These are phyloP conservation scores for Ormosia semicastrata DNA, from an alignment of 306 rosid genomes.

Conservation along the genomic window DNA sequence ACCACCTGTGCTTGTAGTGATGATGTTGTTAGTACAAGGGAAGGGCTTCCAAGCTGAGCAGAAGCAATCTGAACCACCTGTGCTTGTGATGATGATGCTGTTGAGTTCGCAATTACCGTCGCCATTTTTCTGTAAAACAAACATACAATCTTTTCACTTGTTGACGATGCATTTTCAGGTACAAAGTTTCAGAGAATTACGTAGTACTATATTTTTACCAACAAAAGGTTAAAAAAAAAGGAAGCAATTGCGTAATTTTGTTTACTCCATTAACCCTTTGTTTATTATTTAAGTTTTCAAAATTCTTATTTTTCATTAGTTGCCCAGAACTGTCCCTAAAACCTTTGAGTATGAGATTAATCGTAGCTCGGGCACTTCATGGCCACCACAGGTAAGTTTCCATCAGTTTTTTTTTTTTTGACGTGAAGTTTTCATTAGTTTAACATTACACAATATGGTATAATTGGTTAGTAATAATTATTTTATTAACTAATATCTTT, in stretches of 20 bases:
- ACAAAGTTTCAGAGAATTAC: neutral
- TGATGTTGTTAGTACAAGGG: neutral
- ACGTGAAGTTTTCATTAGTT: neutral
- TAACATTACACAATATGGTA: neutral
- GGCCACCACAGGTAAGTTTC: no score
- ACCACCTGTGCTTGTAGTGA: conserved; percentile 1
- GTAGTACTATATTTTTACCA: neutral
- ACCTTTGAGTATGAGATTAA: no score
- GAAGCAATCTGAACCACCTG: conserved; percentile 4
- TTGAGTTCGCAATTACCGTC: neutral
- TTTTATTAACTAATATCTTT: neutral
- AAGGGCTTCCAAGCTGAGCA: neutral
- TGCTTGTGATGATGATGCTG: neutral
- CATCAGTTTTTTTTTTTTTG: no score
- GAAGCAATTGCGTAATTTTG: neutral
- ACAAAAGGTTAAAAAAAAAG: neutral
- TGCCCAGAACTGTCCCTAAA: no score
- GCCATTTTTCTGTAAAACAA: conserved; percentile 13
- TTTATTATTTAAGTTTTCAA: neutral
- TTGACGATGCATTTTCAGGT: neutral
- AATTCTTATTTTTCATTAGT: no score
- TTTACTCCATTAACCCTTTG: neutral
- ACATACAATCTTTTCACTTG: neutral
- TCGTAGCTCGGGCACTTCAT: no score
- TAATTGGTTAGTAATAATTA: neutral